Evolutionary conservation across 495 filamentous ascomycete species (phyloP).

Genomic region (Aspergillus baeticus): DNA sequence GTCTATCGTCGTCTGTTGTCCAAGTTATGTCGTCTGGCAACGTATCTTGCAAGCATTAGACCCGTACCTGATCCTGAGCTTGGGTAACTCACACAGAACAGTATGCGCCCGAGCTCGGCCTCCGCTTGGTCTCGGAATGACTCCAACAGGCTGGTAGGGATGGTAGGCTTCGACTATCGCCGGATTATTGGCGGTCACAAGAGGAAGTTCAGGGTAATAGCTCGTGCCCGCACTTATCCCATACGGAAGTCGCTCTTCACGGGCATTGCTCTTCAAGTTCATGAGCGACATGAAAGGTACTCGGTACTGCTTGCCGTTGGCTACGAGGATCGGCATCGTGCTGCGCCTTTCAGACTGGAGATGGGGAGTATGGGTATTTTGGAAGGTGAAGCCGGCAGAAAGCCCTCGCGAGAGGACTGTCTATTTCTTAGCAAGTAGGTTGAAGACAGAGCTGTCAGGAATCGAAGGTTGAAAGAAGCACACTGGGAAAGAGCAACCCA

Average conservation of each 20-base stretch:
- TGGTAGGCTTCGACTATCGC: background rate
- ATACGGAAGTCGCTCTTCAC: background rate
- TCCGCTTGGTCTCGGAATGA: background rate
- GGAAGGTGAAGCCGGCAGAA: background rate
- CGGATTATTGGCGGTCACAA: background rate
- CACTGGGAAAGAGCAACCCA: too few species aligned
- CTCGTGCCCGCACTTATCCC: background rate
- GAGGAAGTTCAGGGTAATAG: background rate
- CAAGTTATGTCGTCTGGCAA: conserved; percentile 7
- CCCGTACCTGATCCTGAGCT: background rate
- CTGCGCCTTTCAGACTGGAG: background rate
- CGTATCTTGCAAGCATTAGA: background rate
- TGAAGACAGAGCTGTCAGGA: too few species aligned
- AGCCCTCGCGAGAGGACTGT: too few species aligned
- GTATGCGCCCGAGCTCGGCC: background rate
- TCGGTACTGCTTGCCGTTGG: conserved; percentile 13
- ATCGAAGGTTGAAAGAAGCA: too few species aligned
- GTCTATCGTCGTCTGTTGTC: conserved; percentile 24
- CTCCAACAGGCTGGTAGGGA: background rate
- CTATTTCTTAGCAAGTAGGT: too few species aligned
- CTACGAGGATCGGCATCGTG: conserved; percentile 17
- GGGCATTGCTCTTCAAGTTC: conserved; percentile 4
- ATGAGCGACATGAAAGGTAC: conserved; percentile 15
- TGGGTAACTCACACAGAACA: background rate
- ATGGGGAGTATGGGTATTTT: background rate